Evolutionary conservation across 2,329 filamentous ascomycete genomes (phyloP), one percentile per base, ranked within the genome.

Genomic region (Alternaria atra): DNA sequence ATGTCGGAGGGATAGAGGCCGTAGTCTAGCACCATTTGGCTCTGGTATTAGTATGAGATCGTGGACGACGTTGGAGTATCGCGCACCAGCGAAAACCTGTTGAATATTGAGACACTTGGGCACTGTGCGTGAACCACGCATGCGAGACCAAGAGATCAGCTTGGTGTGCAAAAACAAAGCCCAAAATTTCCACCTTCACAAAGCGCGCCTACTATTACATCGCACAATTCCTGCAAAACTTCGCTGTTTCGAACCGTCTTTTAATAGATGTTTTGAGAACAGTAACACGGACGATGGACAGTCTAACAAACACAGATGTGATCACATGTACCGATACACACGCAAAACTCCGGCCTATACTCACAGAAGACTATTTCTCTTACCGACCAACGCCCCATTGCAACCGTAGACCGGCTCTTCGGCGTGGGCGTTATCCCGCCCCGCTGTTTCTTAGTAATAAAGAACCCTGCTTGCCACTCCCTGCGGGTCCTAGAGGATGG

Each of bases 1-100:
- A 68, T 52, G 59, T 59, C 23, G 65, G 60, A 10, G 43, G n/a
- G 15, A 30, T 58, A 37, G 54, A 46, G 5, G 15, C 25, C 13
- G 34, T 13, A 5, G 5, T 20, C 13, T 42, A 47, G n/a, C 34
- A 30, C 6, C 7, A 27, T 23, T 50, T 4, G 20, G 9, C 32
- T 34, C 8, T 1, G 7, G 3, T 7, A 27, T 25, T 5, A 23
- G 23, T n/a, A 15, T 13, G 20, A 50, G 20, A 50, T 10, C 5
- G 9, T 17, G 46, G 34, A 27, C 46, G 12, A 34, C 15, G 12
- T 34, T 27, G 42, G 27, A 44, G 42, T 29, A 44, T 15, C 30
- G 12, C 13, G n/a, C 17, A 48, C 17, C 10, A 32, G 12, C 10
- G 2, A 48, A 13, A 34, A 12, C 8, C 1, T 35, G 20, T 37